A percentile compares a stretch with the other conserved stretches of the same genome.
phyloP scores from a whole-genome alignment of 1,284 basidiomycete genomes.

The Cutaneotrichosporon sp. region DNA sequence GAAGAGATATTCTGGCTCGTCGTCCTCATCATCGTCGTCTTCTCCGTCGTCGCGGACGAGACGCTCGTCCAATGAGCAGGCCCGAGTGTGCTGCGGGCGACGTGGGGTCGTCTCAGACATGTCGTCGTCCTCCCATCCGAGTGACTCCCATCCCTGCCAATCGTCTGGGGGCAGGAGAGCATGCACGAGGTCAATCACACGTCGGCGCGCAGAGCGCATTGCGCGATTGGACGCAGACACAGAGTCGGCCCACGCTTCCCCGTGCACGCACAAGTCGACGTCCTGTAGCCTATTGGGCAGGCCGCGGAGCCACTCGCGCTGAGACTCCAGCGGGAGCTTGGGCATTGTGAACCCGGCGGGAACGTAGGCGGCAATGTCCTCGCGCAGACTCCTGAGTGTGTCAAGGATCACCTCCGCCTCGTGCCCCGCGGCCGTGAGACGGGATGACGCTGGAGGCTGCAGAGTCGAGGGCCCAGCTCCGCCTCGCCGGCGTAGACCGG shows the following conservation, averaged over 20 bases:
- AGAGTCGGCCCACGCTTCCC: constrained; percentile 16
- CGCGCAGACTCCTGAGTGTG: constrained; percentile 36
- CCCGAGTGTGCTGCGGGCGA: constrained; percentile 5
- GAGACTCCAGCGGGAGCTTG: constrained; percentile 6
- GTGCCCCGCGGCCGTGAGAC: neutral
- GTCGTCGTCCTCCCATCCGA: constrained; percentile 44
- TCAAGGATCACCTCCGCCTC: constrained; percentile 20
- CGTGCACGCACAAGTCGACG: constrained; percentile 27
- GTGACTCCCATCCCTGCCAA: constrained; percentile 48
- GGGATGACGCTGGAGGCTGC: neutral
- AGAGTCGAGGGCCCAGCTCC: neutral
- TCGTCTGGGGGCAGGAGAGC: constrained; percentile 45
- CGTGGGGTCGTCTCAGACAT: constrained; percentile 14
- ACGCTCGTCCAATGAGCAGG: constrained; percentile 13
- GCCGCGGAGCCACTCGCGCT: constrained; percentile 34
- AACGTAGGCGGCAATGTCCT: constrained; percentile 41
- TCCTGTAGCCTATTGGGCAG: constrained; percentile 32
- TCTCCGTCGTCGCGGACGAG: constrained; percentile 16
- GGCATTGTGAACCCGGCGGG: constrained; percentile 16
- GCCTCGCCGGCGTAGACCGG: neutral
- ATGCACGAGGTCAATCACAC: constrained; percentile 41
- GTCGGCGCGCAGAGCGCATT: constrained; percentile 30
- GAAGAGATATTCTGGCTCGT: constrained; percentile 50
- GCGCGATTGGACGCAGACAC: constrained; percentile 13
- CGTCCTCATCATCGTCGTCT: constrained; percentile 25